Percentiles rank a stretch among this genome's conserved stretches.
These are phyloP conservation scores for Vaccinium macrocarpon DNA, from an alignment of 148 eudicot species.

Conservation along the genomic window DNA sequence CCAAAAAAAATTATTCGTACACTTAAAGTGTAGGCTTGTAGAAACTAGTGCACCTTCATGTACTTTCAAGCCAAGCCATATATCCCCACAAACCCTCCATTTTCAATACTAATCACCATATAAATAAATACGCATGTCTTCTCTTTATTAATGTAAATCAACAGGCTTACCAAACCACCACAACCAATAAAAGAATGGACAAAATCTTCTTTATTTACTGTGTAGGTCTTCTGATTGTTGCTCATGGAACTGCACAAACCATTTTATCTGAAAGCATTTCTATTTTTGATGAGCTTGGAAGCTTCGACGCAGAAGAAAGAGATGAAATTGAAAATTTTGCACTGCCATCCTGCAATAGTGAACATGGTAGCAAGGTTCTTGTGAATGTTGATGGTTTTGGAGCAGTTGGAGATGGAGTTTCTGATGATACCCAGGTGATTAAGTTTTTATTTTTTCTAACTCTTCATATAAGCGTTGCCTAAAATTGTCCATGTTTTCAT, in stretches of 20 bases:
- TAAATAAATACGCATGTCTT: constrained; percentile 50
- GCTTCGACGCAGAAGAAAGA: constrained; percentile 50
- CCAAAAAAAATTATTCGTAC: constrained; percentile 49
- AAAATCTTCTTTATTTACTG: constrained; percentile 34
- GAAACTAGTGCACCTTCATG: constrained; percentile 52
- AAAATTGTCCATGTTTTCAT: not conserved
- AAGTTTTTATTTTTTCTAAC: not conserved
- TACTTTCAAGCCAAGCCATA: constrained; percentile 92
- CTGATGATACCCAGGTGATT: constrained; percentile 86
- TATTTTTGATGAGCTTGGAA: constrained; percentile 40
- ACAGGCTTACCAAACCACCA: constrained; percentile 23
- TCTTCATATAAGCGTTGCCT: not conserved
- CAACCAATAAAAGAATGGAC: constrained; percentile 44
- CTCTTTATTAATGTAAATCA: constrained; percentile 40
- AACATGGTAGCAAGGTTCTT: constrained; percentile 47
- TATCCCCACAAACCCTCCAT: constrained; percentile 37
- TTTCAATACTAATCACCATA: constrained; percentile 46
- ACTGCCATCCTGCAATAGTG: constrained; percentile 43
- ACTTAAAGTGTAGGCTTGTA: constrained; percentile 83
- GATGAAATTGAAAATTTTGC: constrained; percentile 39
- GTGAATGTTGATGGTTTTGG: constrained; percentile 88
- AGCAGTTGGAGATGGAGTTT: constrained; percentile 81
- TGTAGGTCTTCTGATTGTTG: constrained; percentile 41
- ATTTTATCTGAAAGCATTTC: constrained; percentile 32
- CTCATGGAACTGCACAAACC: constrained; percentile 37